Conservation (phyloP, 2,329 filamentous ascomycete genomes). For the Magnaporthiopsis rhizophila region DNA sequence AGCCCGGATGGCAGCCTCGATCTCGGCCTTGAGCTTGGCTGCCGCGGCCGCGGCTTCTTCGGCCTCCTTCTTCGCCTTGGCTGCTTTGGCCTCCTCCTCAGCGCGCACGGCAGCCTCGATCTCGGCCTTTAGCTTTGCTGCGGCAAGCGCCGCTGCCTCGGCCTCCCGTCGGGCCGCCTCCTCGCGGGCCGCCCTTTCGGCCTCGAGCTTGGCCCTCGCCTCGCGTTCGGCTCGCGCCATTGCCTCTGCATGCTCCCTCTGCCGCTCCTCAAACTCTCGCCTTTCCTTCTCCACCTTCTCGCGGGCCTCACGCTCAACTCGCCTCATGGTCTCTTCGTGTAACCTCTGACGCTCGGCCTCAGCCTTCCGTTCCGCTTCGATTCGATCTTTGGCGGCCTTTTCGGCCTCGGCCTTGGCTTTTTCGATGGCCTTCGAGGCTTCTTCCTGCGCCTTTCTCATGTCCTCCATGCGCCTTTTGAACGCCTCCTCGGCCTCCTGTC, state of each 20-base stretch:
- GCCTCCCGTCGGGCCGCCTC: conserved; percentile 33
- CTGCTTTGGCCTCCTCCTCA: conserved; percentile 25
- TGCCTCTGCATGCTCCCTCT: neutral
- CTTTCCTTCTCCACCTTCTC: neutral
- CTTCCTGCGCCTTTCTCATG: too few species aligned
- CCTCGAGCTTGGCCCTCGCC: neutral
- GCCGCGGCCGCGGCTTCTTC: conserved; percentile 23
- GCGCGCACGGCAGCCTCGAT: conserved; percentile 32
- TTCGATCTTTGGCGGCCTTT: neutral
- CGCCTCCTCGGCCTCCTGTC: neutral
- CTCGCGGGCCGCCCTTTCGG: conserved; percentile 29
- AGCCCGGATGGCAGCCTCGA: conserved; percentile 28
- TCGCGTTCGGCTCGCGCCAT: neutral
- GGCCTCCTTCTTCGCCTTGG: conserved; percentile 19
- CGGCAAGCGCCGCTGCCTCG: conserved; percentile 36
- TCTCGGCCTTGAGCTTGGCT: conserved; percentile 30
- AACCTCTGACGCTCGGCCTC: too few species aligned
- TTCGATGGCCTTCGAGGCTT: too few species aligned
- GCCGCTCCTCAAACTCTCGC: neutral
- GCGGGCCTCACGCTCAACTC: too few species aligned
- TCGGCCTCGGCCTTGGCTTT: too few species aligned
- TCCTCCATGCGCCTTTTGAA: too few species aligned
- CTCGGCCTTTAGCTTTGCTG: conserved; percentile 22
- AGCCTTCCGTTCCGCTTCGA: neutral
- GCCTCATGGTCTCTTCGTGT: too few species aligned